phyloP scores from a whole-genome alignment of 768 basidiomycete genomes.

The Aureoboletus auriporus region DNA sequence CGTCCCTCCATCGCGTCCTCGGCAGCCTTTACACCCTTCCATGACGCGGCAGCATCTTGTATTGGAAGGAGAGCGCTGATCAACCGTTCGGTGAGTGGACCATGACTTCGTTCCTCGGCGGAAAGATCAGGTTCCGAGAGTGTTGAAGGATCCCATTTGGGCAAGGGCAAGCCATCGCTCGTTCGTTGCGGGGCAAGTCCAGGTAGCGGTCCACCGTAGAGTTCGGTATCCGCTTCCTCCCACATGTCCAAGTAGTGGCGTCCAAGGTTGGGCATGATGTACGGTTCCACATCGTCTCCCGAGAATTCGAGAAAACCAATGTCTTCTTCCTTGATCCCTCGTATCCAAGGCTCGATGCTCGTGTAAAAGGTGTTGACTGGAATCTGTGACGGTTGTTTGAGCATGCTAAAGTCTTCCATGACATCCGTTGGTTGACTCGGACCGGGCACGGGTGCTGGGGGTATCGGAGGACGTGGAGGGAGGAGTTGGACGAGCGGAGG shows the following conservation, averaged over 20 bases:
- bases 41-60: conserved; percentile 51
- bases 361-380: conserved; percentile 78
- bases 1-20: conserved; percentile 84
- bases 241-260: conserved; percentile 85
- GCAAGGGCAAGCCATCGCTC: conserved; percentile 36
- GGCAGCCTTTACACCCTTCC: conserved; percentile 79
- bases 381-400: conserved; percentile 70
- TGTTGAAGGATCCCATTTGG: conserved; percentile 82
- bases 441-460: conserved; percentile 64
- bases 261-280: conserved; percentile 80
- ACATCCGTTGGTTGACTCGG: conserved; percentile 84
- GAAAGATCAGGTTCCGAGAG: conserved; percentile 66
- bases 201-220: conserved; percentile 41
- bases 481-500: conserved; percentile 50
- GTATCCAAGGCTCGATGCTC: conserved; percentile 85
- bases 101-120: conserved; percentile 78
- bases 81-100: conserved; percentile 82
- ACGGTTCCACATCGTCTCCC: conserved; percentile 88
- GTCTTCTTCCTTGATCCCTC: conserved; percentile 91
- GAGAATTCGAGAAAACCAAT: conserved; percentile 89
- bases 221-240: conserved; percentile 82
- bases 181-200: conserved; percentile 38
- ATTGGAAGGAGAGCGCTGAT: conserved; percentile 71
- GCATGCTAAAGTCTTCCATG: conserved; percentile 82
- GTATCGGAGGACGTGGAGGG: conserved; percentile 58